A percentile compares a stretch with the other conserved stretches of the same genome.
Evolutionary conservation across 177 flowering plant species (phyloP).

Genomic region (Vitis hybrid): DNA sequence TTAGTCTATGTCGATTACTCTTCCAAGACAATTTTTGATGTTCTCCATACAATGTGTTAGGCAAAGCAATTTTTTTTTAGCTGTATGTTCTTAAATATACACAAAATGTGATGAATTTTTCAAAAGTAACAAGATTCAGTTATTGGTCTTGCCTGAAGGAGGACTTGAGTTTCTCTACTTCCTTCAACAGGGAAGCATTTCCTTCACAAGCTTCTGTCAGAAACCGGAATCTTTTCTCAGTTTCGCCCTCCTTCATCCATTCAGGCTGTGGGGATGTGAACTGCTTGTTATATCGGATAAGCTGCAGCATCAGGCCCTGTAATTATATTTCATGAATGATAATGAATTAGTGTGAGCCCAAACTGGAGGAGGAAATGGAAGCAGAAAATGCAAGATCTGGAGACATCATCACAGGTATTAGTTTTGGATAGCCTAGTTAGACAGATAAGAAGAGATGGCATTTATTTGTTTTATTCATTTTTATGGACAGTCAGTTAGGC

Average conservation of each 20-base stretch:
- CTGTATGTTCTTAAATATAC: no score
- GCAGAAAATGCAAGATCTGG: background rate
- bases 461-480: no score
- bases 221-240: slow-evolving; percentile 47
- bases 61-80: no score
- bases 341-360: background rate
- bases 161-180: slow-evolving; percentile 59
- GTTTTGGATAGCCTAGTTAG: no score
- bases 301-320: slow-evolving; percentile 71
- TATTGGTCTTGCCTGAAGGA: background rate
- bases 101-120: no score
- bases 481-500: no score
- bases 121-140: no score
- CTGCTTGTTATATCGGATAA: slow-evolving; percentile 41
- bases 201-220: slow-evolving; percentile 70
- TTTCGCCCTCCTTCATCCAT: slow-evolving; percentile 8
- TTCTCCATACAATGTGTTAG: no score
- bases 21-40: no score
- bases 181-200: slow-evolving; percentile 46
- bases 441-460: no score
- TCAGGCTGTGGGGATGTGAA: slow-evolving; percentile 11
- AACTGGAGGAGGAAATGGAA: background rate
- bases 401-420: no score
- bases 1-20: no score
- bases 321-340: slow-evolving; percentile 2